Evolutionary conservation across 768 basidiomycete species (phyloP), one percentile per base, ranked within the genome.

Genomic region (Gymnopilus junonius): DNA sequence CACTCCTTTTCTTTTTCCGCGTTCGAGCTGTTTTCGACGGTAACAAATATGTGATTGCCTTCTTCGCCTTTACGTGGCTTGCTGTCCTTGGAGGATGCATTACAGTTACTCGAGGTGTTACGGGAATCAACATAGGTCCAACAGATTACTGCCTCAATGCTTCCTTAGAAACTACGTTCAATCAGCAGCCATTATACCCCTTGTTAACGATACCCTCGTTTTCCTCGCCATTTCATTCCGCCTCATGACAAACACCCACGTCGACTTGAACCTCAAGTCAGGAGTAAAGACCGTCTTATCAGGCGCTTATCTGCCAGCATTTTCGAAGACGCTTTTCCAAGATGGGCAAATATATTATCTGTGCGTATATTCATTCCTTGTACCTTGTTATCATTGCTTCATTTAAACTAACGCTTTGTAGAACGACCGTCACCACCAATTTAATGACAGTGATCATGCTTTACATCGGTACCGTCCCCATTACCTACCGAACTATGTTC

Each of bases 41-140:
- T 25, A 65, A 71, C 34, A 59, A 59, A 21, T 57, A 60, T 25
- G 50, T 73, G 25, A 58, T 69, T 20, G 50, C 59, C 1, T 63
- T 70, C 32, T 76, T 77, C 63, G 64, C 62, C 53, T 40, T 67
- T 23, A 65, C 75, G n/a, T 77, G 75, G 75, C 67, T 77, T 7
- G 58, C 58, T 1, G 70, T 73, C 29, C 29, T 75, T 10, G 75
- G 62, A n/a, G 66, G 63, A 4, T 62, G 71, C 14, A 31, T 75
- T 17, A 62, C 71, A 1, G 66, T 71, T 2, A 67, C 70, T 8
- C 46, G 70, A 21, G 70, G 62, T 35, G 61, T 70, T 3, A 42
- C 39, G 20, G 71, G 64, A 0, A 46, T 40, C 10, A 32, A 63
- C 59, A 64, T 73, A n/a, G 72, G 70, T 11, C 64, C 69, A 1